Evolutionary conservation across 768 basidiomycete genomes (phyloP), one percentile per base, ranked within the genome.

Genomic region (Paxillus rubicundulus): DNA sequence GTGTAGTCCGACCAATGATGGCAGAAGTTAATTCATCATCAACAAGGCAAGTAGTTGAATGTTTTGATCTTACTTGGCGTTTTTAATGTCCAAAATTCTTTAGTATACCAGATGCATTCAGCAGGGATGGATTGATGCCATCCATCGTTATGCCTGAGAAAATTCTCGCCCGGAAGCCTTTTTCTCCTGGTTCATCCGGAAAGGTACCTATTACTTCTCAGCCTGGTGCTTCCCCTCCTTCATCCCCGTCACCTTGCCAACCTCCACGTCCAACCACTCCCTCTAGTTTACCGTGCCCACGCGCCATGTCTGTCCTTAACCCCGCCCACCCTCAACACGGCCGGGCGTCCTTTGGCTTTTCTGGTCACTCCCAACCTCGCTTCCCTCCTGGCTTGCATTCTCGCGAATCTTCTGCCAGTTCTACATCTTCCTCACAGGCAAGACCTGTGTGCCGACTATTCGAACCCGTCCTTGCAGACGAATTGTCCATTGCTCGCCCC

Each of bases 401-500:
- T 42, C 65, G 51, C 16, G 24, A 41, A 1, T 50, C 59, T 18
- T 57, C 55, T 14, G 2, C 34, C 49, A 42, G 49, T 14, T 45
- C 53, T 8, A 59, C 67, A 7, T 69, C 72, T 33, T 53, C 66
- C 33, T 74, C 75, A 4, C 66, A 69, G 1, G 61, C 68, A 21
- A 81, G 82, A 58, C 80, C 79, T 67, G 79, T 88, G 53, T 80
- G 78, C 30, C 87, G 88, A 61, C 49, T 78, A 2, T 91, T 88
- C 64, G 74, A 71, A 49, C 84, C 89, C 8, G 76, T 87, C 20
- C 80, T 91, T 3, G 84, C 87, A 0, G 89, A 92, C 67, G 89
- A 92, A 64, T 73, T 91, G 24, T 70, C 82, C 32, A 53, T 87
- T 53, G 63, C 73, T 17, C 64, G 60, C 32, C 60, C 76, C 12